A percentile compares a stretch with the other conserved stretches of the same genome.
Conservation (phyloP, 1,139 yeast genomes). For the Chernovozyma aurita region DNA sequence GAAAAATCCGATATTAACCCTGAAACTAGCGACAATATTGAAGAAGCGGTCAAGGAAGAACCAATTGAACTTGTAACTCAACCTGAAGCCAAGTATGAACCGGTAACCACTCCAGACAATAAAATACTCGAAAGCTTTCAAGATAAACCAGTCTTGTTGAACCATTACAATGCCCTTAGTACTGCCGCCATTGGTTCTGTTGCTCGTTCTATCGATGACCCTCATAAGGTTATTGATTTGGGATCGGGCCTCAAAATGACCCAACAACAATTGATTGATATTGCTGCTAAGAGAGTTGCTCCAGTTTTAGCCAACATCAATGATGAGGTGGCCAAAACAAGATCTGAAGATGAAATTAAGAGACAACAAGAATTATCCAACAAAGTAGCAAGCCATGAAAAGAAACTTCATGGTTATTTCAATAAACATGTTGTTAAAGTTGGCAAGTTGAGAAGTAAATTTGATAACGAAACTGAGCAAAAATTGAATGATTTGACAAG, state of each 20-base stretch:
- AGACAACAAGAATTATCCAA: slow-evolving; percentile 35
- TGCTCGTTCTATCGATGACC: slow-evolving; percentile 44
- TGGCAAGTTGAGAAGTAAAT: slow-evolving; percentile 37
- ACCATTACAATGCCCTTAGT: slow-evolving; percentile 46
- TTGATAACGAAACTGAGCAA: slow-evolving; percentile 34
- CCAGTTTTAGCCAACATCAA: slow-evolving; percentile 51
- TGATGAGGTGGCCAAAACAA: slow-evolving; percentile 45
- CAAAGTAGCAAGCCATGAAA: slow-evolving; percentile 40
- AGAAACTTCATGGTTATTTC: slow-evolving; percentile 38
- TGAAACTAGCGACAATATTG: slow-evolving; percentile 15
- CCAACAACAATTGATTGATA: slow-evolving; percentile 51
- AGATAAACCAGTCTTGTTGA: slow-evolving; percentile 46
- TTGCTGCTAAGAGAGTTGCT: slow-evolving; percentile 54
- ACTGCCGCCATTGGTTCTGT: slow-evolving; percentile 45
- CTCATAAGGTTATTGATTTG: slow-evolving; percentile 46
- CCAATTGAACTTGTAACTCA: slow-evolving; percentile 32
- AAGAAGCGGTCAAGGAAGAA: slow-evolving; percentile 20
- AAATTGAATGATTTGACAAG: slow-evolving; percentile 30
- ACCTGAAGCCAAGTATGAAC: slow-evolving; percentile 31
- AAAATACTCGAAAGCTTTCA: slow-evolving; percentile 38
- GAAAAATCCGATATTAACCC: slow-evolving; percentile 9
- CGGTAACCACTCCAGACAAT: slow-evolving; percentile 27
- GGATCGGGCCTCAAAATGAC: slow-evolving; percentile 55
- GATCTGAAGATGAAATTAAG: slow-evolving; percentile 44
- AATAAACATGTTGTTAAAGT: slow-evolving; percentile 37